phyloP scores from a whole-genome alignment of 495 filamentous ascomycete genomes.

The Pyrenopolyporus hunteri region DNA sequence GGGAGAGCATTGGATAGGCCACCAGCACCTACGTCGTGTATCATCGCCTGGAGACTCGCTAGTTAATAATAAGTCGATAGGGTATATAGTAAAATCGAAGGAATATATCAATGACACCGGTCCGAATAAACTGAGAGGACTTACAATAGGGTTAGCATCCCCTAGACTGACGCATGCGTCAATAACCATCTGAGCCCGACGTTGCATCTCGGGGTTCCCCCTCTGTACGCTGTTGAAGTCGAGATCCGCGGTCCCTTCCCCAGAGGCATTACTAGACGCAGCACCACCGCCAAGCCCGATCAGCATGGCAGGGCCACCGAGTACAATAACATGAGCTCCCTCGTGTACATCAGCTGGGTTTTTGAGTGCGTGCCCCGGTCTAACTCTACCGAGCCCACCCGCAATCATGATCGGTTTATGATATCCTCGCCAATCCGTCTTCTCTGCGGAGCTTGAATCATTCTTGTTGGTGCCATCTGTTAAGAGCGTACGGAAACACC shows the following conservation, averaged over 20 bases:
- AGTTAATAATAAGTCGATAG: not conserved
- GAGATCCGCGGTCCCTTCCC: constrained; percentile 84
- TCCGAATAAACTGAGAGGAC: not conserved
- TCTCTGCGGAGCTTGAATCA: constrained; percentile 48
- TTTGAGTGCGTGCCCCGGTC: constrained; percentile 91
- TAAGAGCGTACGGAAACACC: constrained; percentile 88
- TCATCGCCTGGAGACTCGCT: constrained; percentile 63
- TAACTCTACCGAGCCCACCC: constrained; percentile 93
- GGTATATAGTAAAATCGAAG: not conserved
- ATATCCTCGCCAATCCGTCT: constrained; percentile 81
- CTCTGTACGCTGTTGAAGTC: constrained; percentile 97
- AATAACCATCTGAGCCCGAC: constrained; percentile 89
- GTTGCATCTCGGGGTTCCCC: constrained; percentile 93
- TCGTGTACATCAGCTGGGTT: constrained; percentile 74
- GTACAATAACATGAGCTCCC: constrained; percentile 85
- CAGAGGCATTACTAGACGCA: constrained; percentile 86
- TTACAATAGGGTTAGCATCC: constrained; percentile 75
- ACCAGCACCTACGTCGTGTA: constrained; percentile 96
- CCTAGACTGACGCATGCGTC: constrained; percentile 88
- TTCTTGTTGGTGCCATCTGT: constrained; percentile 66
- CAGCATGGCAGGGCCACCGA: constrained; percentile 96
- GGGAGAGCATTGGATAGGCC: constrained; percentile 92
- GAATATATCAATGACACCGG: no score
- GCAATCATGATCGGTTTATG: constrained; percentile 99
- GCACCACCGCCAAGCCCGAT: constrained; percentile 96